Percentiles rank a stretch among this genome's conserved stretches.
phyloP scores from a whole-genome alignment of 176 grass and related monocot species.

The Oryza glaberrima region DNA sequence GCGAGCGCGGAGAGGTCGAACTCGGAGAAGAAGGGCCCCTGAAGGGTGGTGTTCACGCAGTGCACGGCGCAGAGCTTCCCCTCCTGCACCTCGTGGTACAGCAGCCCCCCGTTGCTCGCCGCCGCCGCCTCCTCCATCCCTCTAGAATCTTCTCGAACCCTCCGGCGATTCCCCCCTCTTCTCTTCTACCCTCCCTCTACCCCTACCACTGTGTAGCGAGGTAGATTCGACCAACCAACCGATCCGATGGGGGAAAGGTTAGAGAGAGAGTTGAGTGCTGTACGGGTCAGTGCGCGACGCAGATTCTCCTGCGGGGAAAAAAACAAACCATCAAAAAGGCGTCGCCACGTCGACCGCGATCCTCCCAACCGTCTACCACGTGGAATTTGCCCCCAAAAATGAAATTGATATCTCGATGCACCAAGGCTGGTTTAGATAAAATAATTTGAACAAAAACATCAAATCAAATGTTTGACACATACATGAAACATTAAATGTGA shows the following conservation, averaged over 20 bases:
- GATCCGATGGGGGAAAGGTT: constrained; percentile 25
- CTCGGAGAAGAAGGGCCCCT: constrained; percentile 99
- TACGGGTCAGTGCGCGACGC: constrained; percentile 10
- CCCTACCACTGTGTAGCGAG: background rate
- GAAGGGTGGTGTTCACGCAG: constrained; percentile 95
- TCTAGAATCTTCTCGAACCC: constrained; percentile 8
- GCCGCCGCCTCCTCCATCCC: constrained; percentile 52
- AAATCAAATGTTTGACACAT: too few species aligned
- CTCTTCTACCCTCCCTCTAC: background rate
- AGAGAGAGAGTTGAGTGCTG: constrained; percentile 31
- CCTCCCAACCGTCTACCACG: constrained; percentile 3
- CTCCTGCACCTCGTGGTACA: constrained; percentile 99
- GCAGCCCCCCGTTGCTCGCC: constrained; percentile 85
- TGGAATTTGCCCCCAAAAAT: constrained; percentile 13
- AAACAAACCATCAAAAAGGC: background rate
- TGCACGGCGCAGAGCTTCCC: constrained; percentile 97
- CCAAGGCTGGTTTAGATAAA: too few species aligned
- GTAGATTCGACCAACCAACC: constrained; percentile 36
- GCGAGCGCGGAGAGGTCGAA: constrained; percentile 95
- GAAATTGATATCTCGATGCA: too few species aligned
- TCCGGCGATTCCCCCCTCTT: background rate
- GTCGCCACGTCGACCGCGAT: constrained; percentile 15
- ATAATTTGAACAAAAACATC: too few species aligned
- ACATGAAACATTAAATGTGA: too few species aligned
- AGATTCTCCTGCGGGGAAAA: constrained; percentile 5